Conservation (phyloP, 2,329 filamentous ascomycete genomes). For the Alternaria brassicae region DNA sequence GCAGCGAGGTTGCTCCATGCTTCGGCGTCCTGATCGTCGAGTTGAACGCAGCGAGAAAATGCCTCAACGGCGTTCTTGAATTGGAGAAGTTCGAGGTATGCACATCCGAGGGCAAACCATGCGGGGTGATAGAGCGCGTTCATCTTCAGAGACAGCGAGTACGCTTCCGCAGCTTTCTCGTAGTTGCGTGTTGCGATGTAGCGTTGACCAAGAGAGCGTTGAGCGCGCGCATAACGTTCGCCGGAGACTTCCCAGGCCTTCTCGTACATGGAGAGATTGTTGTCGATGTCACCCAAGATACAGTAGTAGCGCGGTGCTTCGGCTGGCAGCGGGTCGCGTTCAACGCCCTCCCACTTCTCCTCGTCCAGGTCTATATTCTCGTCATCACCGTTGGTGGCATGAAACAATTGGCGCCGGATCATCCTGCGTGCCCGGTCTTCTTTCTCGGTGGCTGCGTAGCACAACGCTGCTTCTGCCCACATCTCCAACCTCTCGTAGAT, state of each 20-base stretch:
- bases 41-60: constrained; percentile 81
- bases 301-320: constrained; percentile 90
- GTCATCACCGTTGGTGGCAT: constrained; percentile 61
- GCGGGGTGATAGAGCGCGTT: constrained; percentile 82
- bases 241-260: constrained; percentile 88
- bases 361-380: constrained; percentile 53
- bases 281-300: constrained; percentile 89
- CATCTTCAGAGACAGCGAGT: constrained; percentile 75
- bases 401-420: constrained; percentile 79
- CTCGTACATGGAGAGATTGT: constrained; percentile 76
- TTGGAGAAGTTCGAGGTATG: constrained; percentile 76
- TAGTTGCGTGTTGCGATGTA: constrained; percentile 73
- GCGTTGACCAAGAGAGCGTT: constrained; percentile 83
- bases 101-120: constrained; percentile 92
- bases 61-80: constrained; percentile 83
- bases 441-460: constrained; percentile 77
- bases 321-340: constrained; percentile 73
- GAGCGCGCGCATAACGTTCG: constrained; percentile 81
- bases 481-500: constrained; percentile 94
- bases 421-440: constrained; percentile 84
- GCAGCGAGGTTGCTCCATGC: constrained; percentile 95
- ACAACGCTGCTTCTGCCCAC: constrained; percentile 94
- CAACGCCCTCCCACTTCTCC: constrained; percentile 69
- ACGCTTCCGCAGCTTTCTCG: constrained; percentile 75
- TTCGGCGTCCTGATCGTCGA: constrained; percentile 87